Conservation (phyloP, 495 filamentous ascomycete genomes). For the Massariosphaeria phaeospora region DNA sequence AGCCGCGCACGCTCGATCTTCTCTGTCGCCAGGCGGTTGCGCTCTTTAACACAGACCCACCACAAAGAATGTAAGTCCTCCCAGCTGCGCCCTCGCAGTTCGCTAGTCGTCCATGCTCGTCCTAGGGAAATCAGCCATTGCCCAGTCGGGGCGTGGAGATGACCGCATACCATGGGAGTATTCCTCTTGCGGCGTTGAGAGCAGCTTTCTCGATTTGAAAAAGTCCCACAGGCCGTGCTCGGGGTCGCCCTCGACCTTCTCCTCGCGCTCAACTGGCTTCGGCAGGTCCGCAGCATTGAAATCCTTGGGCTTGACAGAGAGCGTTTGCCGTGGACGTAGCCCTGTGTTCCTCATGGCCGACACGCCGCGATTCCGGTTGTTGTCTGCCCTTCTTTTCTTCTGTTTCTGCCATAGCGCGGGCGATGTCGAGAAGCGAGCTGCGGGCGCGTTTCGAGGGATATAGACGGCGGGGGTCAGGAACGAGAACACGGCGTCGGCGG, state of each 20-base stretch:
- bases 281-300: conserved; percentile 65
- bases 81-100: conserved; percentile 84
- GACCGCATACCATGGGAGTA: conserved; percentile 53
- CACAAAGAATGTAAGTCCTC: conserved; percentile 88
- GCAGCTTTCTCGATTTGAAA: conserved; percentile 62
- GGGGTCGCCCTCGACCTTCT: conserved; percentile 55
- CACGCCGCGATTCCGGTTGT: conserved; percentile 68
- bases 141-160: not conserved
- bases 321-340: conserved; percentile 56
- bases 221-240: conserved; percentile 94
- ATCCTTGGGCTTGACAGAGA: conserved; percentile 52
- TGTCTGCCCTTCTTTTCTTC: too few species aligned
- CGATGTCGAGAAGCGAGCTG: conserved; percentile 40
- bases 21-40: conserved; percentile 82
- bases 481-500: conserved; percentile 13
- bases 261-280: conserved; percentile 56
- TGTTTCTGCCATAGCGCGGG: conserved; percentile 25
- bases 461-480: conserved; percentile 26
- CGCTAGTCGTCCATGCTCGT: conserved; percentile 78
- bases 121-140: conserved; percentile 45
- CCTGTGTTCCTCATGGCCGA: conserved; percentile 71
- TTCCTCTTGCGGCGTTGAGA: conserved; percentile 65
- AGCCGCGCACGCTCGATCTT: conserved; percentile 58
- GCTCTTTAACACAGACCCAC: conserved; percentile 92
- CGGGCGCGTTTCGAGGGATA: not conserved